Evolutionary conservation across 2,329 filamentous ascomycete species (phyloP), one percentile per base, ranked within the genome.

Genomic region (Stemphylium lycopersici): DNA sequence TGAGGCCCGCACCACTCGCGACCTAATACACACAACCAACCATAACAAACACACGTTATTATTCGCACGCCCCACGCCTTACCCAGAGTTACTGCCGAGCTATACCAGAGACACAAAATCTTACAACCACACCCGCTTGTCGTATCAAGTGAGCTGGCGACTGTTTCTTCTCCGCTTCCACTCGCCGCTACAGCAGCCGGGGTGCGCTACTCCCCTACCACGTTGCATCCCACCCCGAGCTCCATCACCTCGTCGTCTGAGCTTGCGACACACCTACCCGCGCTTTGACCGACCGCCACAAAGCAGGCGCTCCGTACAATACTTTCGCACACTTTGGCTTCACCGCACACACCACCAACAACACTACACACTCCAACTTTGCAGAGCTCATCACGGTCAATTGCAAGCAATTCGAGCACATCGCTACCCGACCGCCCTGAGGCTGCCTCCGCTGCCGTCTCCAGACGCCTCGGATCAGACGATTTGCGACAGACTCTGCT

Each of bases 111-210:
- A 48, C 12, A 40, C 41, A 34, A 34, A 31, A 32, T 15, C 41
- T n/a, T 49, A 34, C 48, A 48, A 48, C 40, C 55, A 55, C 52
- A 56, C 51, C 54, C 43, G 45, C 31, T 22, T 40, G 45, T 50
- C 43, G 36, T 41, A 42, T 37, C 31, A 38, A 46, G 32, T 41
- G 44, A 44, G 45, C 46, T 53, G 54, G 53, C 49, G 47, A 44
- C 56, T 51, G 53, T 56, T 65, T 61, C 62, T 62, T 62, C 65
- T 66, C 65, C 62, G 62, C 64, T 68, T 67, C 65, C 60, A 59
- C 53, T 62, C 59, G 62, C 62, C 64, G 64, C 64, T 59, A 59
- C 58, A 46, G 50, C 54, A 55, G 62, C 59, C 63, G 60, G 60
- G 62, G 65, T 66, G 62, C 50, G 55, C 59, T 57, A 36, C 55